Base-by-base conservation (phyloP, 2,329 filamentous ascomycete species). In the Keithomyces neogunnii region DNA sequence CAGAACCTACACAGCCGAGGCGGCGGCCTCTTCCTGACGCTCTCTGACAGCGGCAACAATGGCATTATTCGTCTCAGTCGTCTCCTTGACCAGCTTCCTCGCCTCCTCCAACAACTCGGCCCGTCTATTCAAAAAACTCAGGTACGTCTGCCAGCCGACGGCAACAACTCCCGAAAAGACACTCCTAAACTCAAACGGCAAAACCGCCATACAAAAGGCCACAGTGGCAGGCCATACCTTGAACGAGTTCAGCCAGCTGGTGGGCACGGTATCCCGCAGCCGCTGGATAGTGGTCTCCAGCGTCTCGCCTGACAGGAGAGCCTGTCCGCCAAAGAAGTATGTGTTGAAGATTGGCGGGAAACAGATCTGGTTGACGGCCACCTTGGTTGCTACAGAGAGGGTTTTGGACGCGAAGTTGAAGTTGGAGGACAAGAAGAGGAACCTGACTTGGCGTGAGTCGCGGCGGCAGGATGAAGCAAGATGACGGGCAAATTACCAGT, bases 61-160 rank as follows among this genome's bases (percentile, higher is more conserved):
- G 6, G 5, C 40, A 7, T 11, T 44, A 6, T 44, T 28, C 11
- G 28, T 28, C 7, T 13, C 26, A 4, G 11, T 45, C 28, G 30
- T 11, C 29, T n/a, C 38, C 30, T 39, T 35, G 35, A 35, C 30
- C 31, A 26, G 13, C 45, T 19, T 47, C 45, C 50, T 46, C 19
- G 45, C 50, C 5, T 51, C 51, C 40, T 58, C 56, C 43, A 46
- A 44, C 43, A 55, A 64, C 65, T 89, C 88, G 2, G 88, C 88
- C 55, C 74, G 73, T 61, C 85, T 78, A 61, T 95, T 95, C 62
- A 95, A 68, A 67, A 83, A 87, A 59, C 84, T 88, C 59, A 96
- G 63, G 73, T 96, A 96, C 1, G 89, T 90, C 77, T 96, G 91
- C 91, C 91, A 96, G 0, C 87, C 88, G 48, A 96, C 85, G 1